Evolutionary conservation across 306 rosid species (phyloP).

Genomic region (Vicia sativa): DNA sequence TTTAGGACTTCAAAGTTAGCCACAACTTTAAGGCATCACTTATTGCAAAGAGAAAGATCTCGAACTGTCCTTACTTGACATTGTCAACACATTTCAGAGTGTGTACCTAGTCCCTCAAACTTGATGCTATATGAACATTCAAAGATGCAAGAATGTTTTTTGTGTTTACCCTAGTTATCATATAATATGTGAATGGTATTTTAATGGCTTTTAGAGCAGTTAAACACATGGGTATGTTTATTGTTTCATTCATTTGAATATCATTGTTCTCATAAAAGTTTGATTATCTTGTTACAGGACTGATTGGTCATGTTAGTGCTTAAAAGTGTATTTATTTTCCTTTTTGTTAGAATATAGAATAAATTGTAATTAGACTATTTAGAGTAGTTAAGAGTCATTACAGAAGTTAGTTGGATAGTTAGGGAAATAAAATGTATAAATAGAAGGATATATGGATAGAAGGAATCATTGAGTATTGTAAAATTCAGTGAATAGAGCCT

Average conservation of each 20-base stretch:
- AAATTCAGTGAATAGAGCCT: too few relatives aligned
- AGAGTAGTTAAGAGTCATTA: too few relatives aligned
- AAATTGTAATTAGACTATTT: too few relatives aligned
- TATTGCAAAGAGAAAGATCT: conserved; percentile 11
- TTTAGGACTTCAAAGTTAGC: conserved; percentile 3
- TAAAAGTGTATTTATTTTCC: conserved; percentile 9
- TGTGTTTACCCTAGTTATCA: conserved; percentile 9
- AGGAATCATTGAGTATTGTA: too few relatives aligned
- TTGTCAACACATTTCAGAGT: conserved; percentile 6
- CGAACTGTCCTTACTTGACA: neutral
- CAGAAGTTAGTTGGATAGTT: too few relatives aligned
- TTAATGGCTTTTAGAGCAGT: conserved; percentile 16
- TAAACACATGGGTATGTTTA: neutral
- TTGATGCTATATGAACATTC: conserved; percentile 5
- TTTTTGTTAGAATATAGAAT: neutral
- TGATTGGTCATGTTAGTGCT: conserved; percentile 17
- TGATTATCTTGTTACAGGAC: neutral
- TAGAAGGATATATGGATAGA: too few relatives aligned
- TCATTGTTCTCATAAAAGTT: conserved; percentile 15
- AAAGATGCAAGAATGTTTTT: neutral
- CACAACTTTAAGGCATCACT: neutral
- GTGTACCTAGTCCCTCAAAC: neutral
- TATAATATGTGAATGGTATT: neutral
- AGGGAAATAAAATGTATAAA: too few relatives aligned
- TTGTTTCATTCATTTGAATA: conserved; percentile 19